Conservation (phyloP, 1,284 basidiomycete species). For the Heterobasidion parviporum region DNA sequence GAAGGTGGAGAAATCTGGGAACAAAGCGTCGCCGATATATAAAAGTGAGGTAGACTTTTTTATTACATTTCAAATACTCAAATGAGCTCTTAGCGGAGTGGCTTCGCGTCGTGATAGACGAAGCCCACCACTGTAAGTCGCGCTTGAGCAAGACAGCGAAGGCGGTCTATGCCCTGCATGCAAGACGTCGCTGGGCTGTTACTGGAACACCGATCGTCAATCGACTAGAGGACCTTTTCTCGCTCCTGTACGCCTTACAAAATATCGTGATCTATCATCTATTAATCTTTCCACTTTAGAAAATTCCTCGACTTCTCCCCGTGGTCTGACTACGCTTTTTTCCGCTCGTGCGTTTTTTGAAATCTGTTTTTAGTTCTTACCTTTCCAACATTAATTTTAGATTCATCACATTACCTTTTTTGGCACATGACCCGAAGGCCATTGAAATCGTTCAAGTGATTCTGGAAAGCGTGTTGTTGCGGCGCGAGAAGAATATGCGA, state of each 20-base stretch:
- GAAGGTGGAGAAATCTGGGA: slow-evolving; percentile 45
- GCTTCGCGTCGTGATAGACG: slow-evolving; percentile 78
- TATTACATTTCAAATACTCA: not conserved
- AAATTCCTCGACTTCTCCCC: slow-evolving; percentile 88
- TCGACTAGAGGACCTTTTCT: slow-evolving; percentile 87
- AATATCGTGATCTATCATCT: not conserved
- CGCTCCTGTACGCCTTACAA: slow-evolving; percentile 54
- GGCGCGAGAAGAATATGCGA: slow-evolving; percentile 93
- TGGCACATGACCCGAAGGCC: slow-evolving; percentile 81
- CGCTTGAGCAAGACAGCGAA: slow-evolving; percentile 85
- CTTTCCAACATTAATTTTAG: slow-evolving; percentile 25
- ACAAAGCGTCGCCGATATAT: slow-evolving; percentile 54
- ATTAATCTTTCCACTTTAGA: slow-evolving; percentile 27
- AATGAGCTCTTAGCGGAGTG: slow-evolving; percentile 49
- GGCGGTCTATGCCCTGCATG: slow-evolving; percentile 80
- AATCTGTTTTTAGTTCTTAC: not conserved
- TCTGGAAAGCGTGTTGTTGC: slow-evolving; percentile 78
- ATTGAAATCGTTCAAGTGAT: slow-evolving; percentile 92
- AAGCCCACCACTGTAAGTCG: slow-evolving; percentile 95
- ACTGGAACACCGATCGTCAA: slow-evolving; percentile 98
- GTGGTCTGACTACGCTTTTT: slow-evolving; percentile 87
- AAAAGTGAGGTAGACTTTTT: slow-evolving; percentile 40
- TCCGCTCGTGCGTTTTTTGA: slow-evolving; percentile 55
- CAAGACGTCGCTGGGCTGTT: slow-evolving; percentile 83
- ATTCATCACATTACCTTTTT: slow-evolving; percentile 86